Percentiles rank a stretch among this genome's conserved stretches.
phyloP scores from a whole-genome alignment of 2,329 filamentous ascomycete species.

The Thermoascus crustaceus region DNA sequence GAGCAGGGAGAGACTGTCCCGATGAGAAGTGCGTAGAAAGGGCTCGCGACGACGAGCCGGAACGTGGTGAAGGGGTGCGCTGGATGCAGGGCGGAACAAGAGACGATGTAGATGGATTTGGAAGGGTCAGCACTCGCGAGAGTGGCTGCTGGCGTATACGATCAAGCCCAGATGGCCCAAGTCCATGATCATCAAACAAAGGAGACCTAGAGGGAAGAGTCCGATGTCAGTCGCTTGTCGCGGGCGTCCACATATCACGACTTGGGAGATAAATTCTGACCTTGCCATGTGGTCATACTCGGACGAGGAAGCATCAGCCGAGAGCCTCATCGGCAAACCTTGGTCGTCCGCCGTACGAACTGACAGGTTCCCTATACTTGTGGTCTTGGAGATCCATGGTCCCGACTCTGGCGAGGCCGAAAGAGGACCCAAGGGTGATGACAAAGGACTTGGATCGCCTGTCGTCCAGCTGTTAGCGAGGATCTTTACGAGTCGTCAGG shows the following conservation, averaged over 20 bases:
- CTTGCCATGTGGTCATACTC: slow-evolving; percentile 67
- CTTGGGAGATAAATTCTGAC: slow-evolving; percentile 41
- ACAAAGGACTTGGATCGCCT: slow-evolving; percentile 34
- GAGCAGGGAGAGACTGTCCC: slow-evolving; percentile 60
- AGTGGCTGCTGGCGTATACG: slow-evolving; percentile 84
- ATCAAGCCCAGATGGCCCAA: slow-evolving; percentile 77
- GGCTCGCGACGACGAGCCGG: slow-evolving; percentile 49
- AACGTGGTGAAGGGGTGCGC: slow-evolving; percentile 62
- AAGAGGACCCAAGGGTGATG: slow-evolving; percentile 28
- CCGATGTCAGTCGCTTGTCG: neutral
- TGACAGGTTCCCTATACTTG: slow-evolving; percentile 42
- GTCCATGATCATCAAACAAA: slow-evolving; percentile 78
- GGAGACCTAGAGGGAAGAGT: slow-evolving; percentile 54
- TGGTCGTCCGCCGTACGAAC: slow-evolving; percentile 46
- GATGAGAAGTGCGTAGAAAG: slow-evolving; percentile 49
- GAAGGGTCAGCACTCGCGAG: slow-evolving; percentile 56
- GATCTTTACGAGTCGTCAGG: slow-evolving; percentile 2
- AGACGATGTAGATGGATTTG: slow-evolving; percentile 54
- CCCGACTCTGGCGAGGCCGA: slow-evolving; percentile 29
- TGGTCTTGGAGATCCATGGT: slow-evolving; percentile 38
- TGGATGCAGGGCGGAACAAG: slow-evolving; percentile 52
- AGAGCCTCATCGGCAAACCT: slow-evolving; percentile 59
- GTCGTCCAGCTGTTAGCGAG: slow-evolving; percentile 6
- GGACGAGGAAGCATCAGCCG: slow-evolving; percentile 61
- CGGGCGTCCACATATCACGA: neutral